Evolutionary conservation across 305 asterid species (phyloP), one percentile per base, ranked within the genome.

Genomic region (Ilex paraguariensis): DNA sequence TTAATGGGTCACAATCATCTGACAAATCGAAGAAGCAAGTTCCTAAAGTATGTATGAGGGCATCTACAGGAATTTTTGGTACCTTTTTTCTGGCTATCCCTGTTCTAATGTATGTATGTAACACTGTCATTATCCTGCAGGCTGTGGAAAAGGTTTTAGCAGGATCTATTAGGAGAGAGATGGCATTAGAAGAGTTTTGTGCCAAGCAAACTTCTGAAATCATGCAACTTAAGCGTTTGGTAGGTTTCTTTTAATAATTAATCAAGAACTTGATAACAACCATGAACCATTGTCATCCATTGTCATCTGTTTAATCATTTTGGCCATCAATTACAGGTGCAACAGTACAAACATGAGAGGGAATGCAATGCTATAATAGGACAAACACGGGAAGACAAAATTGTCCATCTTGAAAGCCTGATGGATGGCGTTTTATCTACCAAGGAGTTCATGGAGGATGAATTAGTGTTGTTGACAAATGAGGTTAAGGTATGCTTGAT

Each of bases 151-250:
- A 78, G 79, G 99, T 94, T 55, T 77, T 94, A 81, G 93, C 99
- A 50, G 99, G 98, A 66, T 95, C 97, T 54, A 91, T 94, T 77
- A 82, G 98, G 60, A 91, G 99, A 79, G 99, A 94, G 87, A 94
- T 91, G 98, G 96, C 99, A 73, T 69, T 91, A 54, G 98, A 94
- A 82, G 98, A 88, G 77, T 69, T 86, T 51, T 91, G 91, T 75
- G 74, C 85, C 57, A 87, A 84, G 73, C 95, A 87, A 71, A 81
- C 71, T 63, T 76, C 90, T 53, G 97, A 91, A 78, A 88, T 94
- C 78, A 78, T 73, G 83, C 95, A 88, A 72, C 97, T 94, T 63
- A 87, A 91, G 62, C 96, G 96, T 59, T 73, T 94, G 96, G 98
- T 93, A 82, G 50, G 81, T 63, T 76, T 60, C 7, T 36, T 36